phyloP scores from a whole-genome alignment of 1,284 basidiomycete species.

The Melampsora americana region DNA sequence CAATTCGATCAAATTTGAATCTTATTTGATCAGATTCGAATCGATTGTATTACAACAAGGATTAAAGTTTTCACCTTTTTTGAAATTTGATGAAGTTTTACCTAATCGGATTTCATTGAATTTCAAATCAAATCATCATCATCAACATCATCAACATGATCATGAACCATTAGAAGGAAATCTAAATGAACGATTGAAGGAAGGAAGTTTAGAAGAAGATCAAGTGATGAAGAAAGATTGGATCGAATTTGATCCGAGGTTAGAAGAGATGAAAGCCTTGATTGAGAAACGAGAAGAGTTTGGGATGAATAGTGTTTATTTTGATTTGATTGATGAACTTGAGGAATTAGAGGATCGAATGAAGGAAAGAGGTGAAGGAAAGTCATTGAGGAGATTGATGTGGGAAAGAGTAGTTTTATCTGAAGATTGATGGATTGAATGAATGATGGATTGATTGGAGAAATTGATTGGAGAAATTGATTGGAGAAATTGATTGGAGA shows the following conservation, averaged over 20 bases:
- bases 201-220: background rate
- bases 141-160: background rate
- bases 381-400: constrained; percentile 1
- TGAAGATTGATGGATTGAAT: no score
- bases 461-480: no score
- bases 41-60: constrained; percentile 6
- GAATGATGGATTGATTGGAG: no score
- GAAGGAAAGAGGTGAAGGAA: constrained; percentile 9
- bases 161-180: no score
- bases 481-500: no score
- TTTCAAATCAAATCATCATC: background rate
- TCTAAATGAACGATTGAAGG: background rate
- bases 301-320: constrained; percentile 9
- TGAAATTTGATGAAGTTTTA: background rate
- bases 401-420: background rate
- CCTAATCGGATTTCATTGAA: constrained; percentile 20
- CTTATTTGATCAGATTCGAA: constrained; percentile 22
- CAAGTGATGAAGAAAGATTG: constrained; percentile 19
- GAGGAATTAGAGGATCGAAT: constrained; percentile 35
- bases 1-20: constrained; percentile 17
- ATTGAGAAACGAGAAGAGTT: constrained; percentile 18
- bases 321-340: constrained; percentile 35
- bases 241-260: constrained; percentile 42
- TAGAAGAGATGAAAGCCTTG: constrained; percentile 34
- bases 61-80: background rate